phyloP scores from a whole-genome alignment of 257 asterid genomes.

The Osmanthus fragrans region DNA sequence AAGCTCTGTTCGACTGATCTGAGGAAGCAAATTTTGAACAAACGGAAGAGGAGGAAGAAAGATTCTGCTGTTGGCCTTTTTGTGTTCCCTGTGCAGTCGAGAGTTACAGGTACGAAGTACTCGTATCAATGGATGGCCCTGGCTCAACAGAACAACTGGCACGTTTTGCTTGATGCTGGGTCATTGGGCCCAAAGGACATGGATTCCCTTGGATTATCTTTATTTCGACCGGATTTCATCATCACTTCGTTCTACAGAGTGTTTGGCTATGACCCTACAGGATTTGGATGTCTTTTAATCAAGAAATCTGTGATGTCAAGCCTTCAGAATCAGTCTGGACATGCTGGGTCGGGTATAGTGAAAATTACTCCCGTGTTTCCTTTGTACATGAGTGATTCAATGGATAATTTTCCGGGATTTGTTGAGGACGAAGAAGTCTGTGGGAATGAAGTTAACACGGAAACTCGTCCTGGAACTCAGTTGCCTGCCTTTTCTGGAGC shows the following conservation, averaged over 20 bases:
- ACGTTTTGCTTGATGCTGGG: slow-evolving; percentile 98
- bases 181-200: slow-evolving; percentile 97
- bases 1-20: slow-evolving; percentile 95
- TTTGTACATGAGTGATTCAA: slow-evolving; percentile 82
- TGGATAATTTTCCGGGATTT: slow-evolving; percentile 86
- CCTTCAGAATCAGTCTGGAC: slow-evolving; percentile 94
- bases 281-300: slow-evolving; percentile 94
- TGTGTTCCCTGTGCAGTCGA: slow-evolving; percentile 95
- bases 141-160: slow-evolving; percentile 99
- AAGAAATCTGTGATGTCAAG: slow-evolving; percentile 92
- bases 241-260: slow-evolving; percentile 94
- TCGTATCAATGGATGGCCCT: slow-evolving; percentile 99
- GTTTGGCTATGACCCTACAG: slow-evolving; percentile 96
- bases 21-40: slow-evolving; percentile 81
- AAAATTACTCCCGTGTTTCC: slow-evolving; percentile 96
- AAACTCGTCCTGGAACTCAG: slow-evolving; percentile 63
- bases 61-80: slow-evolving; percentile 92
- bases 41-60: slow-evolving; percentile 85
- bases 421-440: slow-evolving; percentile 63
- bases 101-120: slow-evolving; percentile 95
- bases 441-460: slow-evolving; percentile 57
- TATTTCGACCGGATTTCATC: slow-evolving; percentile 94
- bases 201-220: slow-evolving; percentile 97
- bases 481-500: slow-evolving; percentile 99
- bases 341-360: slow-evolving; percentile 94